These are phyloP conservation scores for Taphrina confusa DNA, from an alignment of 1,139 yeast genomes.

Conservation along the genomic window DNA sequence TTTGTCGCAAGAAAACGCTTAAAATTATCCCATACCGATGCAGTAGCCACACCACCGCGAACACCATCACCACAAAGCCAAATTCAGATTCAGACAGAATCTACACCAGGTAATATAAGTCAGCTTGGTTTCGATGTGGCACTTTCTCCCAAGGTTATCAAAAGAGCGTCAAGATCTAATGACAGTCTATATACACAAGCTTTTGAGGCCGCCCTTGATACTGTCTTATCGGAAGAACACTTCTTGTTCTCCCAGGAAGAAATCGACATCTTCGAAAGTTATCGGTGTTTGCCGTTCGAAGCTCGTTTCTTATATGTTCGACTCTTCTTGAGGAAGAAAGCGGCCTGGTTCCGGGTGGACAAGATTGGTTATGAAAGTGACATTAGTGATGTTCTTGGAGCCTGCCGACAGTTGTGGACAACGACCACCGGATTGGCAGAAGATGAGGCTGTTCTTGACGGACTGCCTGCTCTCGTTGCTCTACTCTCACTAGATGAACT, in stretches of 20 bases:
- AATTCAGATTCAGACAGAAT: slow-evolving; percentile 6
- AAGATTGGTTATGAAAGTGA: slow-evolving; percentile 36
- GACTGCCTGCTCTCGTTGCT: slow-evolving; percentile 35
- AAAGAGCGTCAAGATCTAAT: neutral
- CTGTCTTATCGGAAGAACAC: slow-evolving; percentile 38
- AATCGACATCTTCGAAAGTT: slow-evolving; percentile 28
- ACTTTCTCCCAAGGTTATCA: slow-evolving; percentile 11
- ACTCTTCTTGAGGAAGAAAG: slow-evolving; percentile 38
- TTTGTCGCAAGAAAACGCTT: too few relatives aligned
- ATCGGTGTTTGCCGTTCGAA: slow-evolving; percentile 33
- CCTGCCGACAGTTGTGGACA: slow-evolving; percentile 32
- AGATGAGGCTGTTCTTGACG: neutral
- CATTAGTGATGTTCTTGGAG: slow-evolving; percentile 34
- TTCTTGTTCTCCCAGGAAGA: slow-evolving; percentile 38
- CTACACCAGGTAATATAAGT: slow-evolving; percentile 22
- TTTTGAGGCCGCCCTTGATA: slow-evolving; percentile 39
- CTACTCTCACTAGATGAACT: slow-evolving; percentile 39
- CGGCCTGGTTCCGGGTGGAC: slow-evolving; percentile 38
- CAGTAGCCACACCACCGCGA: slow-evolving; percentile 1
- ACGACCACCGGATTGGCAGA: slow-evolving; percentile 24
- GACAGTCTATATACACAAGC: slow-evolving; percentile 38
- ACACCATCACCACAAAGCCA: slow-evolving; percentile 1
- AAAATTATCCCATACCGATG: too few relatives aligned
- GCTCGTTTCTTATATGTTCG: slow-evolving; percentile 39
- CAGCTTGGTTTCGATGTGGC: slow-evolving; percentile 32